Evolutionary conservation across 768 basidiomycete genomes (phyloP), one percentile per base, ranked within the genome.

Genomic region (Tricholoma furcatifolium): DNA sequence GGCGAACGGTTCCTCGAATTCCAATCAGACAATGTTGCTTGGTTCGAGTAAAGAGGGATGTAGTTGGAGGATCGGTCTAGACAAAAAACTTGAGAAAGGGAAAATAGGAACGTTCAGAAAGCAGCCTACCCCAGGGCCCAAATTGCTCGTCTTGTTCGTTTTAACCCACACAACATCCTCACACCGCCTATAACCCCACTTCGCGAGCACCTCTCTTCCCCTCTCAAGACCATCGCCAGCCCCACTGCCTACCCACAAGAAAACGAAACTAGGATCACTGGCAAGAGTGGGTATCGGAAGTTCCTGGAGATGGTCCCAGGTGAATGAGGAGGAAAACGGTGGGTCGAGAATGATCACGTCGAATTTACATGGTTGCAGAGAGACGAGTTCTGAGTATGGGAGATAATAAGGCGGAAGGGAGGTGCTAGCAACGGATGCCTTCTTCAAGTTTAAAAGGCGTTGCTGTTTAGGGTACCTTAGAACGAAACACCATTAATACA

Each of bases 161-260:
- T 93, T 93, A 51, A 97, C 88, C 95, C 94, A 98, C 4, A 97
- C 91, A n/a, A 99, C 91, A 65, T 99, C 97, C 63, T 99, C 97
- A 62, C 93, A 97, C 46, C 97, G 72, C 39, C 93, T 75, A 65
- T 93, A 96, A 3, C 96, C 97, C 95, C 96, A 99, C 68, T 84
- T 88, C 1, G 87, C 89, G 35, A 99, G 78, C 23, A 95, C 75
- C 67, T 98, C 96, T 31, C 95, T 74, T 0, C 97, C 97, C 31
- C 87, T 78, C 66, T 99, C 97, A 24, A 99, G 76, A 0, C 94
- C 97, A 44, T 91, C 92, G 3, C 87, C 85, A 6, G 89, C 88
- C 2, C 93, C 93, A 56, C 84, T 86, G 5, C 97, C 97, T 1
- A 97, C 93, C 96, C 96, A 98, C 50, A 99, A 75, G 66, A 96